These are phyloP conservation scores for Trichophyton verrucosum DNA, from an alignment of 2,329 filamentous ascomycete species.

Conservation along the genomic window DNA sequence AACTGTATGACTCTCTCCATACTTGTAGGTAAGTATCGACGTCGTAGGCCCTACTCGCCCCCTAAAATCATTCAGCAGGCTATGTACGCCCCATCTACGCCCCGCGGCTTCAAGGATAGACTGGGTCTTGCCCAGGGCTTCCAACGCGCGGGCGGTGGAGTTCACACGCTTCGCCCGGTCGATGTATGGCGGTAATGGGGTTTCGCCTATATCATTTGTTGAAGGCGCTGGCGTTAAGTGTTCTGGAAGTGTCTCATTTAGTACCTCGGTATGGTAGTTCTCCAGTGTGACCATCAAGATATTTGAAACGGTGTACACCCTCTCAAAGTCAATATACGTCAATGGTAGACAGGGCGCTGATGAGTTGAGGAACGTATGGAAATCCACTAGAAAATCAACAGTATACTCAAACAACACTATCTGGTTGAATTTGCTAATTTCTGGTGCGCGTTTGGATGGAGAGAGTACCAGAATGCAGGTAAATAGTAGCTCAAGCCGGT, in stretches of 20 bases:
- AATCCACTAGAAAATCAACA: conserved; percentile 65
- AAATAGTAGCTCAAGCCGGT: conserved; percentile 80
- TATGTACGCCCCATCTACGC: conserved; percentile 24
- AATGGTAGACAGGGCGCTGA: conserved; percentile 53
- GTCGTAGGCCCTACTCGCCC: conserved; percentile 19
- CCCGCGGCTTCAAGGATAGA: conserved; percentile 24
- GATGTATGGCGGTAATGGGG: neutral
- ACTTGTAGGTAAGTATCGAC: conserved; percentile 17
- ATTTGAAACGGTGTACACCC: conserved; percentile 58
- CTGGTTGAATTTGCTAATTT: conserved; percentile 61
- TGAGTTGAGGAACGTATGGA: conserved; percentile 55
- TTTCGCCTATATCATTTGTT: neutral
- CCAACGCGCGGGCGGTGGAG: conserved; percentile 7
- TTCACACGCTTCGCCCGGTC: neutral
- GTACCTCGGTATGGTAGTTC: conserved; percentile 12
- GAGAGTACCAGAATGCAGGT: conserved; percentile 84
- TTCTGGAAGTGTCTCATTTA: neutral
- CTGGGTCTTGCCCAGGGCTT: conserved; percentile 22
- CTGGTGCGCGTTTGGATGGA: conserved; percentile 59
- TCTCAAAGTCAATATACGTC: conserved; percentile 77
- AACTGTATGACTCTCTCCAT: neutral
- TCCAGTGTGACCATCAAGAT: conserved; percentile 46
- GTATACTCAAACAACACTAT: conserved; percentile 75
- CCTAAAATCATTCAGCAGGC: conserved; percentile 24
- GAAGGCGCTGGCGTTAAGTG: neutral